These are phyloP conservation scores for Sporothrix humicola DNA, from an alignment of 2,329 filamentous ascomycete species.

Conservation along the genomic window DNA sequence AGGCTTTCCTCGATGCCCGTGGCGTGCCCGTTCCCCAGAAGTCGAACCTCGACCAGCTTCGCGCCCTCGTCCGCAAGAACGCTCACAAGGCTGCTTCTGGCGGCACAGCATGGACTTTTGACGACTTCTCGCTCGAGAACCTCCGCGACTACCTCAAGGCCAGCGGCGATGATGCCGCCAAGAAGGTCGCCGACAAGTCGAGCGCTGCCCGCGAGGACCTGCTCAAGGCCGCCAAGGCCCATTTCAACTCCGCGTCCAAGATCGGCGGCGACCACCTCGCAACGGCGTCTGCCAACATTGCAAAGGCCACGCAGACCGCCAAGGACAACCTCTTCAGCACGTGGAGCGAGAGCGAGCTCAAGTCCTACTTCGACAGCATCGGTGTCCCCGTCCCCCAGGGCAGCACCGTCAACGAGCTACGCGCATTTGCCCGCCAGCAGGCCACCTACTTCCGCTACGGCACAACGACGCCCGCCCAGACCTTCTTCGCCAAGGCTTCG, in stretches of 20 bases:
- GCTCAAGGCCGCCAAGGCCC: constrained; percentile 66
- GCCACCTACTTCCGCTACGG: constrained; percentile 79
- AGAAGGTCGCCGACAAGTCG: constrained; percentile 66
- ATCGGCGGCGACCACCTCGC: constrained; percentile 65
- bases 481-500: constrained; percentile 68
- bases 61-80: constrained; percentile 75
- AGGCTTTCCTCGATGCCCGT: constrained; percentile 77
- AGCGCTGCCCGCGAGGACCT: constrained; percentile 75
- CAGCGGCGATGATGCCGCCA: constrained; percentile 60
- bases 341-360: constrained; percentile 76
- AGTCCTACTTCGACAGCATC: constrained; percentile 79
- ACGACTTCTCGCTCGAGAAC: constrained; percentile 75
- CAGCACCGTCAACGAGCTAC: constrained; percentile 70
- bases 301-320: constrained; percentile 66
- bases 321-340: constrained; percentile 72
- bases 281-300: constrained; percentile 72
- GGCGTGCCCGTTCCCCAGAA: constrained; percentile 75
- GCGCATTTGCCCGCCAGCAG: constrained; percentile 73
- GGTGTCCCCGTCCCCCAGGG: constrained; percentile 72
- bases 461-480: constrained; percentile 68
- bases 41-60: constrained; percentile 73
- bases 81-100: constrained; percentile 71
- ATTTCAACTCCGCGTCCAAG: constrained; percentile 64
- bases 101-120: constrained; percentile 78
- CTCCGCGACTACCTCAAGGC: constrained; percentile 64